A percentile compares a stretch with the other conserved stretches of the same genome.
phyloP scores from a whole-genome alignment of 345 rosid genomes.

The Firmiana major region DNA sequence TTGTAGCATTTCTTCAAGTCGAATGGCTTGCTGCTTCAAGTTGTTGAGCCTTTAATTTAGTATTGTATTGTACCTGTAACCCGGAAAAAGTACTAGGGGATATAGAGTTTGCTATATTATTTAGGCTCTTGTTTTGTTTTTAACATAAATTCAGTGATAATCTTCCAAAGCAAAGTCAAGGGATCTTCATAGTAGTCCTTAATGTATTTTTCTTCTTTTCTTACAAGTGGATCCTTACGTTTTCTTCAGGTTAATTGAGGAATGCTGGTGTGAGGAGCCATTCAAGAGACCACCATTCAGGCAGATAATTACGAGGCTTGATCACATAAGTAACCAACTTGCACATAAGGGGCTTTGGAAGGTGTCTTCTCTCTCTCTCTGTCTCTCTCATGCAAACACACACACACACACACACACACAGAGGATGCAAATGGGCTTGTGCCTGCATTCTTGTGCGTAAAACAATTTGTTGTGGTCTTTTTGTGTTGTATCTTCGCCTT shows the following conservation, averaged over 20 bases:
- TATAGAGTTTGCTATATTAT: not conserved
- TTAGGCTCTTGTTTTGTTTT: not conserved
- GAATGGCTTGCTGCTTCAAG: not conserved
- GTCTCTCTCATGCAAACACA: not conserved
- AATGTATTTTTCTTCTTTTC: not conserved
- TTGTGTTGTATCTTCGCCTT: not conserved
- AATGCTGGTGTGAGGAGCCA: constrained; percentile 72
- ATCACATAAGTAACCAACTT: constrained; percentile 38
- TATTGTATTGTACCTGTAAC: not conserved
- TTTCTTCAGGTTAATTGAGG: constrained; percentile 54
- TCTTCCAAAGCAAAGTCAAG: not conserved
- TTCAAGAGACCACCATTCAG: constrained; percentile 62
- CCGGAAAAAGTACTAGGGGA: not conserved
- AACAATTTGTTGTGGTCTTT: not conserved
- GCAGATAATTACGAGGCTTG: constrained; percentile 55
- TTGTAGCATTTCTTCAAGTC: not conserved
- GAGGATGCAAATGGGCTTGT: not conserved
- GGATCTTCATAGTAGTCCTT: not conserved
- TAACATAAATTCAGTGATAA: not conserved
- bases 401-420: not conserved
- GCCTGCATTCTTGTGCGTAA: not conserved
- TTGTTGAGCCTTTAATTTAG: not conserved
- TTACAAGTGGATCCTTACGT: not conserved
- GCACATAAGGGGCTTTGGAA: constrained; percentile 47
- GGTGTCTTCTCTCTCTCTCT: constrained; percentile 33